These are phyloP conservation scores for Trypanosoma brucei DNA, from an alignment of 208 protist species.

Conservation along the genomic window DNA sequence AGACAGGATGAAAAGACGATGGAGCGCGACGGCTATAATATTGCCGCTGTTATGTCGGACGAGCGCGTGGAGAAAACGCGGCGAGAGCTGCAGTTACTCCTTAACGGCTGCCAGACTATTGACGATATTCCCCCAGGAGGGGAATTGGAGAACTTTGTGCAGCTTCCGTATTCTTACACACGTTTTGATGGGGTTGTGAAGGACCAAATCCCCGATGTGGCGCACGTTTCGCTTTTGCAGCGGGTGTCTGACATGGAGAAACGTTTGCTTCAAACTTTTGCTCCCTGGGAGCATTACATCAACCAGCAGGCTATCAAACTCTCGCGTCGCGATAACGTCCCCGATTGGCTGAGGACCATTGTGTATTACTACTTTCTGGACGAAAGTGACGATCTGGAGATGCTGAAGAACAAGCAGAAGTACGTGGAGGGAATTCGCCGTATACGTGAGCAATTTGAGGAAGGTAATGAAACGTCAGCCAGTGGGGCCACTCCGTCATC, in stretches of 20 bases:
- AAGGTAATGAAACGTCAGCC: neutral
- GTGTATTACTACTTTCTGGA: slow-evolving; percentile 71
- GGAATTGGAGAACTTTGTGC: slow-evolving; percentile 23
- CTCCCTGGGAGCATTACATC: slow-evolving; percentile 23
- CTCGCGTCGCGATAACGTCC: slow-evolving; percentile 46
- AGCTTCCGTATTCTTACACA: slow-evolving; percentile 60
- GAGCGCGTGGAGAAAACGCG: slow-evolving; percentile 30
- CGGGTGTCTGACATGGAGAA: slow-evolving; percentile 33
- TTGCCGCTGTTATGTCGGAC: slow-evolving; percentile 30
- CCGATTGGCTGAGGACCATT: slow-evolving; percentile 36
- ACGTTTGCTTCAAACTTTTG: slow-evolving; percentile 15
- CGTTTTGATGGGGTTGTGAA: slow-evolving; percentile 49
- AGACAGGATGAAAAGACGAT: slow-evolving; percentile 38
- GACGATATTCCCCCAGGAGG: neutral
- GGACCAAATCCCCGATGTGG: slow-evolving; percentile 29
- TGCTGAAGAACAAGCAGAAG: neutral
- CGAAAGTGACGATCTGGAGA: slow-evolving; percentile 34
- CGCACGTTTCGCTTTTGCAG: slow-evolving; percentile 24
- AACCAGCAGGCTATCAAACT: slow-evolving; percentile 30
- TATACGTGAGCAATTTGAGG: slow-evolving; percentile 24
- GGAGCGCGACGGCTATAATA: slow-evolving; percentile 5
- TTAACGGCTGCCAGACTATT: slow-evolving; percentile 39
- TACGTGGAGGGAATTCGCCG: slow-evolving; percentile 21
- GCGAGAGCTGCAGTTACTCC: slow-evolving; percentile 51
- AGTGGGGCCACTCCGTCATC: neutral